phyloP scores from a whole-genome alignment of 2,329 filamentous ascomycete species.

The Aspergillus glaucus region DNA sequence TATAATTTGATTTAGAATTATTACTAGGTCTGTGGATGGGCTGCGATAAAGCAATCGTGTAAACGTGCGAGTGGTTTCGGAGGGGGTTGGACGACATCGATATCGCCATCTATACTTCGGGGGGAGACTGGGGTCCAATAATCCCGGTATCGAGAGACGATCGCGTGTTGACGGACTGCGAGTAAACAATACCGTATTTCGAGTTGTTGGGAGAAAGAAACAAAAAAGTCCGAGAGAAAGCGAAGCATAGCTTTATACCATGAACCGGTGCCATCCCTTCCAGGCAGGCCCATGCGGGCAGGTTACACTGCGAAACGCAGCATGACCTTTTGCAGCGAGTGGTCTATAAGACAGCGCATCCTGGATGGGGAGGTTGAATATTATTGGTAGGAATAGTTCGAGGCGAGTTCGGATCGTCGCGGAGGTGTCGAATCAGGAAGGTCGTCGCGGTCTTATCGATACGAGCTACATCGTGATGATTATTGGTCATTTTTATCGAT shows the following conservation, averaged over 20 bases:
- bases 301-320: not conserved
- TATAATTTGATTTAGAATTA: slow-evolving; percentile 6
- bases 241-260: not conserved
- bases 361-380: too few species aligned
- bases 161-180: not conserved
- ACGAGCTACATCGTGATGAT: not conserved
- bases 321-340: not conserved
- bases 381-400: not conserved
- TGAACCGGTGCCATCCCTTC: not conserved
- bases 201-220: not conserved
- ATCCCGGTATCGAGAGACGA: not conserved
- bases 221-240: not conserved
- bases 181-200: not conserved
- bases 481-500: too few species aligned
- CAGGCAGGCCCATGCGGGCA: slow-evolving; percentile 3
- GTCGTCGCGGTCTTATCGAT: slow-evolving; percentile 1
- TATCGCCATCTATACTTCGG: slow-evolving; percentile 23
- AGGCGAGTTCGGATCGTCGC: not conserved
- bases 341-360: not conserved
- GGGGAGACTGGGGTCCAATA: not conserved
- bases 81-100: slow-evolving; percentile 25
- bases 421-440: not conserved
- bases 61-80: slow-evolving; percentile 25
- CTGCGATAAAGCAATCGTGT: slow-evolving; percentile 29
- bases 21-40: slow-evolving; percentile 26